Conservation (phyloP, 805 yeast genomes). For the Candida koratica region DNA sequence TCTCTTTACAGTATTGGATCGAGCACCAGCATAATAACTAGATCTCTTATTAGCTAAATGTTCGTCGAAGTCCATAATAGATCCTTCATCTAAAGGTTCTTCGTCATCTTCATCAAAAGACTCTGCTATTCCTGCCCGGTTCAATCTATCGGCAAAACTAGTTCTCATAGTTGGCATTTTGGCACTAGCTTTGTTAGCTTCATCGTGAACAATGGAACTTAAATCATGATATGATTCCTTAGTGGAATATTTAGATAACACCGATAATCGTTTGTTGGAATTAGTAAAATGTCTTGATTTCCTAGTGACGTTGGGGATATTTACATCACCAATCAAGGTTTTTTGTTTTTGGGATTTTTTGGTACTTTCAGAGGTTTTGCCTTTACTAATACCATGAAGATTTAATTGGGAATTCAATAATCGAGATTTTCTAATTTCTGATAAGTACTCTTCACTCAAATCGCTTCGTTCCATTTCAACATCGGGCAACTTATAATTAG, state of each 20-base stretch:
- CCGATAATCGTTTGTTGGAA: slow-evolving; percentile 64
- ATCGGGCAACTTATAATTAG: slow-evolving; percentile 35
- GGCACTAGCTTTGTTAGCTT: slow-evolving; percentile 15
- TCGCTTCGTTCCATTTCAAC: slow-evolving; percentile 32
- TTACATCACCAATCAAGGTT: slow-evolving; percentile 54
- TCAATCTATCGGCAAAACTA: slow-evolving; percentile 41
- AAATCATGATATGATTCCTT: slow-evolving; percentile 61
- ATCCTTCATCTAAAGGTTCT: slow-evolving; percentile 33
- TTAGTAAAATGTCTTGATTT: slow-evolving; percentile 59
- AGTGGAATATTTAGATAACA: slow-evolving; percentile 68
- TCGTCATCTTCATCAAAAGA: slow-evolving; percentile 24
- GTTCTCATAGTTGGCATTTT: slow-evolving; percentile 30
- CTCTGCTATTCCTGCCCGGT: slow-evolving; percentile 31
- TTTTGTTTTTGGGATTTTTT: slow-evolving; percentile 28
- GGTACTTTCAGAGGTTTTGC: slow-evolving; percentile 15
- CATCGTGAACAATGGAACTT: slow-evolving; percentile 33
- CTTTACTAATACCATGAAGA: slow-evolving; percentile 20
- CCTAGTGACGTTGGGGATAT: slow-evolving; percentile 68
- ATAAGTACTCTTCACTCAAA: slow-evolving; percentile 42
- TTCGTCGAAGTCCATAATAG: slow-evolving; percentile 39
- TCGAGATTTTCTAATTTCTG: slow-evolving; percentile 42
- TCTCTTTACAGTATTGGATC: slow-evolving; percentile 20
- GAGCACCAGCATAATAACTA: slow-evolving; percentile 34
- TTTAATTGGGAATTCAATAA: slow-evolving; percentile 42
- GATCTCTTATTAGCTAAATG: slow-evolving; percentile 36